Percentiles rank a stretch among this genome's conserved stretches.
Evolutionary conservation across 768 basidiomycete genomes (phyloP).

Genomic region (Mycena galericulata): DNA sequence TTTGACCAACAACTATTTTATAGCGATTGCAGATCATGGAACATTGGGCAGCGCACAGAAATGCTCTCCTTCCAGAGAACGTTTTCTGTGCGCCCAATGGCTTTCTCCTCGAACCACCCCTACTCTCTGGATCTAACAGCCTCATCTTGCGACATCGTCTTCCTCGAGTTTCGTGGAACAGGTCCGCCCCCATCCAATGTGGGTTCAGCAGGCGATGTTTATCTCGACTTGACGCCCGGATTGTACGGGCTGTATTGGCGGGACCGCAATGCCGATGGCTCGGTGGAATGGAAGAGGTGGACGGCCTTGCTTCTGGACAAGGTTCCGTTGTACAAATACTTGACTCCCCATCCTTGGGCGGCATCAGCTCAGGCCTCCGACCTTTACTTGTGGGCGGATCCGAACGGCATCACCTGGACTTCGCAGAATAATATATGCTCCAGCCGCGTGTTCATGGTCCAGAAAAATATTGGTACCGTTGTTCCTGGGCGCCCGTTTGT

Average conservation of each 20-base stretch:
- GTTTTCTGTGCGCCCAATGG: background rate
- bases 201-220: conserved; percentile 38
- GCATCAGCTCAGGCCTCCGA: background rate
- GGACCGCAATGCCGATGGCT: background rate
- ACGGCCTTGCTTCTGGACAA: conserved; percentile 7
- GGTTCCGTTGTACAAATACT: background rate
- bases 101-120: background rate
- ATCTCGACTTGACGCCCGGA: conserved; percentile 31
- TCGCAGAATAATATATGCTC: background rate
- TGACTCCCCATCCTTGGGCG: conserved; percentile 9
- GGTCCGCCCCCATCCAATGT: conserved; percentile 37
- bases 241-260: conserved; percentile 20
- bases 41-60: no score
- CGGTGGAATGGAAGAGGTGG: conserved; percentile 1
- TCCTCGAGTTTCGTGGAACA: conserved; percentile 39
- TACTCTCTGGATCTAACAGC: background rate
- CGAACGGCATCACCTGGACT: conserved; percentile 2
- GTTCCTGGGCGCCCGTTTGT: background rate
- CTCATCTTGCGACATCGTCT: conserved; percentile 27
- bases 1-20: no score
- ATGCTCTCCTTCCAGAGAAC: background rate
- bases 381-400: conserved; percentile 12
- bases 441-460: conserved; percentile 1
- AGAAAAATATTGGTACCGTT: background rate
- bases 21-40: no score